Evolutionary conservation across 371 early-diverging fungal species (phyloP), one percentile per base, ranked within the genome.

Genomic region (Lichtheimia ramosa): DNA sequence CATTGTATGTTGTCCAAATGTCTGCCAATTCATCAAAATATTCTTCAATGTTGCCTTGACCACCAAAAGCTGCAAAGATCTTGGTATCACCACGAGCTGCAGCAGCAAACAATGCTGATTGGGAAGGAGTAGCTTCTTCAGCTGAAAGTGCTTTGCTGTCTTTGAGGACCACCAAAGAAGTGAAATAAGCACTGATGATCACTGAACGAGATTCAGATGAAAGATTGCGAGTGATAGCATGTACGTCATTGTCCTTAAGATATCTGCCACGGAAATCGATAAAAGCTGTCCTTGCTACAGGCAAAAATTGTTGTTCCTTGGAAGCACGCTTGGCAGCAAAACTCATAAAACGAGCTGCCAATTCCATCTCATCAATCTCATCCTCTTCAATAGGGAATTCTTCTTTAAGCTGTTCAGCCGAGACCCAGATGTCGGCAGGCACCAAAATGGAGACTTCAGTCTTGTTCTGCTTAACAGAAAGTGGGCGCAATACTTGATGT

Each of bases 11-110:
- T 54, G 78, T 81, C 79, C 87, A 90, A 43, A 93, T 83, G 61
- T 86, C 83, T 21, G 87, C 89, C 27, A 95, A 79, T 77, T 97
- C 97, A 70, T 92, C 92, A 82, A 97, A 94, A 84, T 94, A 96
- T 60, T 94, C 95, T 61, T 94, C 93, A 54, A 90, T 89, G 69
- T 93, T 95, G 72, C 97, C 97, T 82, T 97, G 97, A 53, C 97
- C 97, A 71, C 97, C 97, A 86, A 96, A 96, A 66, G 95, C 85
- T 48, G 93, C 94, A 64, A 94, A 87, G 46, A 95, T 65, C 61
- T 79, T 81, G 58, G 91, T 89, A 46, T 82, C 79, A 28, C 87
- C 87, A 41, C 85, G 71, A 27, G 71, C 71, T 51, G 86, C 89
- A 57, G 91, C 91, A 46, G 82, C 73, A 55, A 86, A 82, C 28